phyloP scores from a whole-genome alignment of 805 yeast genomes.

The Yamadazyma nakazawae region DNA sequence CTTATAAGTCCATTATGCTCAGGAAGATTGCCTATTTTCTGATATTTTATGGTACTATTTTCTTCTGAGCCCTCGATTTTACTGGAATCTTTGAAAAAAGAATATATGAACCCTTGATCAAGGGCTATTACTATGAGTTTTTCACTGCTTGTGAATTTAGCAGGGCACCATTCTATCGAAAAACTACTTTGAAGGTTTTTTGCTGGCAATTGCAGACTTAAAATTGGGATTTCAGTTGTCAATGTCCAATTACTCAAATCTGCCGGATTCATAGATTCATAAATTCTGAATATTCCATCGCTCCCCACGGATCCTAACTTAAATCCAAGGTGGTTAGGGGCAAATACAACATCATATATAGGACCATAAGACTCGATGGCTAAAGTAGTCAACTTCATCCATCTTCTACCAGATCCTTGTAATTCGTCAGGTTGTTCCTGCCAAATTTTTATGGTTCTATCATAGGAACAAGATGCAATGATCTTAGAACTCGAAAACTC shows the following conservation, averaged over 20 bases:
- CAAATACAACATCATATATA: constrained; percentile 83
- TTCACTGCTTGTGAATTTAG: constrained; percentile 69
- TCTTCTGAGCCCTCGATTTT: constrained; percentile 11
- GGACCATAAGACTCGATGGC: constrained; percentile 84
- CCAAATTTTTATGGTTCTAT: constrained; percentile 85
- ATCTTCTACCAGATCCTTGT: constrained; percentile 75
- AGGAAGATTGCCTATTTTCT: constrained; percentile 61
- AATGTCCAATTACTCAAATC: constrained; percentile 80
- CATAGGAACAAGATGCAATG: constrained; percentile 85
- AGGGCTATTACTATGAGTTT: constrained; percentile 79
- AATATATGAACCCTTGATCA: constrained; percentile 82
- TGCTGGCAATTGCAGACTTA: constrained; percentile 66
- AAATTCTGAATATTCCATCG: constrained; percentile 81
- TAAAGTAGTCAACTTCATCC: constrained; percentile 72
- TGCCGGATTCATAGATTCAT: constrained; percentile 88
- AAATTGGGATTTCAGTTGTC: constrained; percentile 64
- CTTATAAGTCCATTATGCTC: constrained; percentile 87
- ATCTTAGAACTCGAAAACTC: constrained; percentile 75
- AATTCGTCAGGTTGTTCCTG: constrained; percentile 82
- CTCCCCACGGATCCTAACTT: constrained; percentile 83
- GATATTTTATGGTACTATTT: constrained; percentile 25
- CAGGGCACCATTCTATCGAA: constrained; percentile 86
- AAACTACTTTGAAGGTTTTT: constrained; percentile 81
- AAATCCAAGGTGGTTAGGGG: constrained; percentile 79
- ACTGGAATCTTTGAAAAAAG: constrained; percentile 13